Base-by-base conservation (phyloP, 1,284 basidiomycete species). In the Austroboletus olivaceoglutinosus region DNA sequence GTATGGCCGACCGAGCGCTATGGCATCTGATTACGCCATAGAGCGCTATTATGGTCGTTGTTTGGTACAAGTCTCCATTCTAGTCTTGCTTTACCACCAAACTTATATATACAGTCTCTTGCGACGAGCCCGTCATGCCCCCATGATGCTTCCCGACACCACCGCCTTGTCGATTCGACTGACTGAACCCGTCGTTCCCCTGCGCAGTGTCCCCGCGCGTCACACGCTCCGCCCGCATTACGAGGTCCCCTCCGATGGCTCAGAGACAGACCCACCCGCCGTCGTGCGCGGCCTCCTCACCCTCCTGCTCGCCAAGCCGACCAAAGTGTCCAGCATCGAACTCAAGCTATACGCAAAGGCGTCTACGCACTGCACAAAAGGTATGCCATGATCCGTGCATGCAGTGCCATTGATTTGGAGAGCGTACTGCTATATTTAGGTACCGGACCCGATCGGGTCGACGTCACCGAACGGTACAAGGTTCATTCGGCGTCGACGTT, bases 231-330 rank as follows among this genome's bases (percentile, higher is more conserved):
- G 21, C 10, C 48, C 74, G 21, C 77, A 78, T 36, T 64, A 69
- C 15, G 65, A 71, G 33, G 15, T 16, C 33, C 16, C 15, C 16
- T 16, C 13, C 10, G 67, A 65, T n/a, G 65, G 16, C 19, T 11
- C 21, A 13, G 21, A 39, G 21, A 16, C 21, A 23, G 37, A 9
- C 12, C 80, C 82, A 6, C 86, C 91, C 2, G 86, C 93, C 8
- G 78, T 95, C 68, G 76, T 99, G 29, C 80, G 96, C 36, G 96
- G 94, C n/a, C 74, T 98, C 12, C 77, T 98, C 51, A 87, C 85
- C 2, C 75, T 99, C 40, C 82, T 83, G 12, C 76, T 98, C 27
- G 75, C 76, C 43, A 96, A 95, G 65, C 84, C 94, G 0, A 93
- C 86, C 36, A 85, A 88, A 66, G 87, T 99, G 61, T 87, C 88